Conservation (phyloP, 2,329 filamentous ascomycete species). For the Ophiostoma piceae region DNA sequence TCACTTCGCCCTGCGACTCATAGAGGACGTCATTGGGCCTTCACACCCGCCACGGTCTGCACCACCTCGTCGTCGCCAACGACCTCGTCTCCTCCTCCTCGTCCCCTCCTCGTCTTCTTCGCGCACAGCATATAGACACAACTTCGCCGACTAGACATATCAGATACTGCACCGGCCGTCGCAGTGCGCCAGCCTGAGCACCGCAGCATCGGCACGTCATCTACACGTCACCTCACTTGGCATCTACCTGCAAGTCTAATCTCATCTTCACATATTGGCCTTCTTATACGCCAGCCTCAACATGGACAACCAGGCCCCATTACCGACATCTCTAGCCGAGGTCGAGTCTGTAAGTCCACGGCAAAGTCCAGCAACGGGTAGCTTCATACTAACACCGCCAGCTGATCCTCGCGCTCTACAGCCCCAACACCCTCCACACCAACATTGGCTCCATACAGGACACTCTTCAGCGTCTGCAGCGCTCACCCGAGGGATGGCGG, state of each 20-base stretch:
- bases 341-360: constrained; percentile 34
- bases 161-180: not conserved
- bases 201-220: not conserved
- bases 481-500: constrained; percentile 76
- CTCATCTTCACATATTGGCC: not conserved
- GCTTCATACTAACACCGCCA: constrained; percentile 15
- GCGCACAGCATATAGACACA: not conserved
- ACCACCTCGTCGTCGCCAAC: not conserved
- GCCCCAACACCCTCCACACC: constrained; percentile 44
- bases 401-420: constrained; percentile 51
- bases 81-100: not conserved
- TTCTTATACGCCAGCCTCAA: not conserved
- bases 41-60: not conserved
- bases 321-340: constrained; percentile 35
- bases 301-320: constrained; percentile 26
- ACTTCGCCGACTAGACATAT: not conserved
- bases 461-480: constrained; percentile 71
- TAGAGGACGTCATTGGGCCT: not conserved
- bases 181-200: not conserved
- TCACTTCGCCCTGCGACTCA: not conserved
- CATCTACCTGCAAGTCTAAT: too few relatives aligned
- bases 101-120: not conserved
- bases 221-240: not conserved
- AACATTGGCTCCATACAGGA: constrained; percentile 57
- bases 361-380: not conserved